phyloP scores from a whole-genome alignment of 257 asterid genomes.

The Jacaranda mimosifolia region DNA sequence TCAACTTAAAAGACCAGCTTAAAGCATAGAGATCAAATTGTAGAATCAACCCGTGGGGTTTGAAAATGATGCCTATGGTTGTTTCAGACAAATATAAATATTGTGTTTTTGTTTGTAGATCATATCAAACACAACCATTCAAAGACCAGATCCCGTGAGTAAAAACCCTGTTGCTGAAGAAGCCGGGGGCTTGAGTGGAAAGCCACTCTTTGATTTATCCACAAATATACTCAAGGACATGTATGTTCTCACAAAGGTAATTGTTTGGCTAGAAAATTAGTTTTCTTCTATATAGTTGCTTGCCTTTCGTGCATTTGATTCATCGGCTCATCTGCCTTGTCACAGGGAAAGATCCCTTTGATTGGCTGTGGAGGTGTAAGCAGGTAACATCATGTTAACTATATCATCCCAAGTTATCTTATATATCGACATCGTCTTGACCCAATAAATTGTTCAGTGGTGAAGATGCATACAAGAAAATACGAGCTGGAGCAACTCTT shows the following conservation, averaged over 20 bases:
- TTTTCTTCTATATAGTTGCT: neutral
- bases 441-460: constrained; percentile 57
- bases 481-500: constrained; percentile 95
- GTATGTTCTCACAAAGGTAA: constrained; percentile 93
- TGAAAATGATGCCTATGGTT: no score
- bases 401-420: constrained; percentile 12
- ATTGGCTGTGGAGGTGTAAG: constrained; percentile 95
- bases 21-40: neutral
- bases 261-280: neutral
- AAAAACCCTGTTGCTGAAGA: constrained; percentile 73
- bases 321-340: constrained; percentile 14
- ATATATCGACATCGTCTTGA: constrained; percentile 9
- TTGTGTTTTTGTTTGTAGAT: constrained; percentile 59
- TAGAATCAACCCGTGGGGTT: no score
- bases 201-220: constrained; percentile 75
- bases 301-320: neutral
- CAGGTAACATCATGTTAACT: constrained; percentile 61
- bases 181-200: constrained; percentile 97
- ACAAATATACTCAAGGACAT: constrained; percentile 83
- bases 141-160: constrained; percentile 77
- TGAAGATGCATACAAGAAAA: constrained; percentile 93
- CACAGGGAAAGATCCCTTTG: constrained; percentile 84
- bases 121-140: constrained; percentile 89
- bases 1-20: neutral
- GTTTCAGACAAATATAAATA: neutral